Base-by-base conservation (phyloP, 2,329 filamentous ascomycete genomes). In the Sclerotiophoma versabilis region DNA sequence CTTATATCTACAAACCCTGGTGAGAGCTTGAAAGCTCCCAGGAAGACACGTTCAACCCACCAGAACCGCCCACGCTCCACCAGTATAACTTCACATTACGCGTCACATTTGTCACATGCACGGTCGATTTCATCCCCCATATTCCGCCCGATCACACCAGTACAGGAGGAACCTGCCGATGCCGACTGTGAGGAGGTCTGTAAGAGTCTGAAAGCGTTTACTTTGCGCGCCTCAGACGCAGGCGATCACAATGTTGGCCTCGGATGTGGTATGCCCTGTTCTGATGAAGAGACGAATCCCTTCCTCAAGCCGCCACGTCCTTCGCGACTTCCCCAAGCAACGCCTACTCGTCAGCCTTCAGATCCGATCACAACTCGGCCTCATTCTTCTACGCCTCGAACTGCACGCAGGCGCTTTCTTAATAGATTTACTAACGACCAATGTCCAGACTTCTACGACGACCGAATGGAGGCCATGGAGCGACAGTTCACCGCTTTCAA, bases 391-490 rank as follows among this genome's bases (percentile, higher is more conserved):
- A 63, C 64, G 22, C 59, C 62, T 32, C 62, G 57, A 70, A 74
- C 62, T 55, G 63, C 62, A 58, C 68, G 58, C 82, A 43, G 83
- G 61, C 73, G 72, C 12, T 93, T 83, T 79, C 80, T 93, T 68
- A 88, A 83, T 62, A 89, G 87, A 79, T 79, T 87, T 81, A 91
- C 92, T 87, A 88, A 91, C 82, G 77, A 84, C 62, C 82, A 79
- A 76, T 71, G 74, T 72, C 79, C 83, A 91, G 89, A 84, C 68
- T 93, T 89, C 83, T 92, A 97, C 72, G 88, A 92, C 65, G 85
- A 85, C 57, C 86, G 88, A 60, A 83, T 97, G 63, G 87, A 87
- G 59, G 84, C 87, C 55, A 88, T 97, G 77, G 91, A 96, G 45
- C 69, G 66, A 80, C 81, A 93, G 66, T 92, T 92, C 70, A 82